Evolutionary conservation across 495 filamentous ascomycete genomes (phyloP).

Genomic region (Chaetomium tenue): DNA sequence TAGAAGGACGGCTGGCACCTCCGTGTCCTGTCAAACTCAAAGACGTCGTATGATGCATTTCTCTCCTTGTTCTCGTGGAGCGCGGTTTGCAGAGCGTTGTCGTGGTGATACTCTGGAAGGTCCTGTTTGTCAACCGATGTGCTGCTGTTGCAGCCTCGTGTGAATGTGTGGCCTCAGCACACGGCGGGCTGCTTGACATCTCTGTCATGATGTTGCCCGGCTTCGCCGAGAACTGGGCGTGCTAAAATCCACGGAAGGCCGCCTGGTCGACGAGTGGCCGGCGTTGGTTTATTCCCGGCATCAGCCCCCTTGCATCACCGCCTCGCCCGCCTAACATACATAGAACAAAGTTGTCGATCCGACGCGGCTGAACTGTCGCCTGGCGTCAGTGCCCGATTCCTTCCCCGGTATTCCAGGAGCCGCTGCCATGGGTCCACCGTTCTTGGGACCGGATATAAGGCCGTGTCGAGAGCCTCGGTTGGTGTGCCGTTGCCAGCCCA

Average conservation of each 20-base stretch:
- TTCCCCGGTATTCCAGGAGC: not conserved
- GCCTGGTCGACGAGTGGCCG: not conserved
- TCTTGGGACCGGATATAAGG: not conserved
- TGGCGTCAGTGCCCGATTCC: constrained; percentile 17
- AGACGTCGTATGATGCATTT: not conserved
- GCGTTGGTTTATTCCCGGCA: not conserved
- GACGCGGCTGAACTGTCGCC: constrained; percentile 21
- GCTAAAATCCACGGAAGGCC: not conserved
- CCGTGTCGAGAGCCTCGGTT: not conserved
- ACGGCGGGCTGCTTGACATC: not conserved
- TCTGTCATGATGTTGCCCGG: not conserved
- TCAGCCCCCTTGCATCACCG: constrained; percentile 15
- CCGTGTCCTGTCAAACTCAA: not conserved
- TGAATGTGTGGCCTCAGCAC: not conserved
- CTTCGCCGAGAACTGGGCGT: not conserved
- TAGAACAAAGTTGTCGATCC: not conserved
- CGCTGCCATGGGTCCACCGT: constrained; percentile 11
- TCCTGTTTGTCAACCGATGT: not conserved
- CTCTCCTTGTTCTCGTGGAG: not conserved
- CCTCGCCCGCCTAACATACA: not conserved
- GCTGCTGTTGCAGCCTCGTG: not conserved
- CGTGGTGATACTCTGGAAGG: not conserved
- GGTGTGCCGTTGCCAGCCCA: not conserved
- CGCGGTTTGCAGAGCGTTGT: not conserved
- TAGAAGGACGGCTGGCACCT: not conserved